Conservation (phyloP, 1,139 yeast species). For the Taphrina flavorubra region DNA sequence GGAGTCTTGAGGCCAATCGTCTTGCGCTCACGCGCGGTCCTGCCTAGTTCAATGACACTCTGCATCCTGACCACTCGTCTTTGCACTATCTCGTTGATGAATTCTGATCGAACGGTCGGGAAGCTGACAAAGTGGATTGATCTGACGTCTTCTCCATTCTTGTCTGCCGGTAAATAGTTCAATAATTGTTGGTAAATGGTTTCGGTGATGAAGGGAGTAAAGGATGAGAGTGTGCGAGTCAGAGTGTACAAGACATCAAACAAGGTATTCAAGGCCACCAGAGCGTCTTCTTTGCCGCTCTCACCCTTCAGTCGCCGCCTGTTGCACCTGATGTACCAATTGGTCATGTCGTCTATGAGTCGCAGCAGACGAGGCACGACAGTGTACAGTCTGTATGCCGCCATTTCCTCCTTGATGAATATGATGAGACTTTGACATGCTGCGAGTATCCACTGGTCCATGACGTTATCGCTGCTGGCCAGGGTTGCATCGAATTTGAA, state of each 20-base stretch:
- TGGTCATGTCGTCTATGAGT: conserved; percentile 92
- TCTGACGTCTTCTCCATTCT: conserved; percentile 64
- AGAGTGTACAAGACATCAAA: conserved; percentile 87
- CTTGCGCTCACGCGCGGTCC: conserved; percentile 96
- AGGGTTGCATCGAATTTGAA: conserved; percentile 73
- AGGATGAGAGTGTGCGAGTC: conserved; percentile 97
- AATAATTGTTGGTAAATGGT: conserved; percentile 79
- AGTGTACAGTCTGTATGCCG: conserved; percentile 84
- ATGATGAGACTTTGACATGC: conserved; percentile 87
- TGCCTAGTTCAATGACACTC: conserved; percentile 92
- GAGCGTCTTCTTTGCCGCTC: conserved; percentile 80
- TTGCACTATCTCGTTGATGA: conserved; percentile 74
- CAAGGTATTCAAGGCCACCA: conserved; percentile 84
- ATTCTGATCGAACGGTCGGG: conserved; percentile 83
- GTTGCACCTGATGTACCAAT: conserved; percentile 98
- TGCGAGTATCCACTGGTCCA: conserved; percentile 97
- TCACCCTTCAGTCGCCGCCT: conserved; percentile 98
- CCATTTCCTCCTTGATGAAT: conserved; percentile 88
- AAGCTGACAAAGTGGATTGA: conserved; percentile 92
- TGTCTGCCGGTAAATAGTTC: conserved; percentile 63
- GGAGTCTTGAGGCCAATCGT: conserved; percentile 94
- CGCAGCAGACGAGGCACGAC: conserved; percentile 90
- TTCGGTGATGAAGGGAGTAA: conserved; percentile 95
- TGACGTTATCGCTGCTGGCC: conserved; percentile 73
- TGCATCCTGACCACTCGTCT: conserved; percentile 93